These are phyloP conservation scores for Westerdykella sp. DNA, from an alignment of 2,329 filamentous ascomycete genomes.

Conservation along the genomic window DNA sequence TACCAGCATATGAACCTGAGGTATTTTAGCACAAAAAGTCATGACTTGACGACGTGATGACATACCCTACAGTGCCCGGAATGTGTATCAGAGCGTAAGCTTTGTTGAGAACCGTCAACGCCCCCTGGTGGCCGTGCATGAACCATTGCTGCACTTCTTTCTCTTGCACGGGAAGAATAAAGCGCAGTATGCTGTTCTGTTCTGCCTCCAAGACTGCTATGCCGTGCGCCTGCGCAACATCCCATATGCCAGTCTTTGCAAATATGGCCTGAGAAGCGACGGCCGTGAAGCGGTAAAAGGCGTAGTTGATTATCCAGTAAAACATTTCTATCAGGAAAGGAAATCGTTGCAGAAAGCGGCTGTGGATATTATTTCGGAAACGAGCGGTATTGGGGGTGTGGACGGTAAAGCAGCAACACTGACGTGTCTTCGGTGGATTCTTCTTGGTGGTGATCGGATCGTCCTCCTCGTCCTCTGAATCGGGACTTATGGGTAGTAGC, in stretches of 20 bases:
- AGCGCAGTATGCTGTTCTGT: conserved; percentile 45
- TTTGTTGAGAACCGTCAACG: conserved; percentile 53
- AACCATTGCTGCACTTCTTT: conserved; percentile 53
- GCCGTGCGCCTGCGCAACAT: conserved; percentile 51
- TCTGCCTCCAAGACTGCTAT: conserved; percentile 52
- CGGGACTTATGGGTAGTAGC: conserved; percentile 34
- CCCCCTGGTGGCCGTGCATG: conserved; percentile 47
- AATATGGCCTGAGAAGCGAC: conserved; percentile 48
- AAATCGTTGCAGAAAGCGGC: conserved; percentile 58
- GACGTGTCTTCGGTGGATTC: conserved; percentile 45
- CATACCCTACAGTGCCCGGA: conserved; percentile 53
- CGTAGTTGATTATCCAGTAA: conserved; percentile 63
- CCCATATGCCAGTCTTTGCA: conserved; percentile 49
- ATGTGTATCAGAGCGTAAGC: conserved; percentile 57
- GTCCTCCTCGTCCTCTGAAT: conserved; percentile 31
- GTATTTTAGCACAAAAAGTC: background rate
- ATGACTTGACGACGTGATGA: background rate
- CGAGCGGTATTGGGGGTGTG: conserved; percentile 54
- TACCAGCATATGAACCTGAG: conserved; percentile 57
- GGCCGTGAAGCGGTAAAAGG: conserved; percentile 57
- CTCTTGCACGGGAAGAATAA: conserved; percentile 50
- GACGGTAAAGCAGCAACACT: conserved; percentile 47
- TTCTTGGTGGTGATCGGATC: conserved; percentile 33
- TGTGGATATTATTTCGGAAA: conserved; percentile 56
- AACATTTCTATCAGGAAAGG: conserved; percentile 69